Conservation (phyloP, 495 filamentous ascomycete species). For the Baudoinia panamericana region DNA sequence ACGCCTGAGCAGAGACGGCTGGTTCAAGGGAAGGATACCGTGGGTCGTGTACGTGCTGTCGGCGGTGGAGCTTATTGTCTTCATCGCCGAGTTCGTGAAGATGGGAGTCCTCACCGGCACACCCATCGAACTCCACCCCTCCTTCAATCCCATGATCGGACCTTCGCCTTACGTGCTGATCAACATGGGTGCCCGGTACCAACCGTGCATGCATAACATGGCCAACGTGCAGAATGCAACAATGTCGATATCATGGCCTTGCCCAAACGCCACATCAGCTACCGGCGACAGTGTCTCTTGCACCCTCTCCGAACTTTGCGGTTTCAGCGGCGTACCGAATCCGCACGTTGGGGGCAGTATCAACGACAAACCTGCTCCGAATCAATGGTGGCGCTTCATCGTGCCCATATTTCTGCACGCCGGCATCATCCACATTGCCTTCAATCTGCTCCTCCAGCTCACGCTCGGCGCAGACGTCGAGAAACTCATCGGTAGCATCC, state of each 20-base stretch:
- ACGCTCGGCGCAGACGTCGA: slow-evolving; percentile 86
- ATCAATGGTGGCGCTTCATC: slow-evolving; percentile 97
- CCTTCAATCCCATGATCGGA: slow-evolving; percentile 93
- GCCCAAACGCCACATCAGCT: slow-evolving; percentile 56
- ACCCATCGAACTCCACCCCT: slow-evolving; percentile 73
- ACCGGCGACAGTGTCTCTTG: slow-evolving; percentile 38
- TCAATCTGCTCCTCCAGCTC: slow-evolving; percentile 85
- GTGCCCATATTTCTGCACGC: slow-evolving; percentile 89
- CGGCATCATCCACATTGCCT: slow-evolving; percentile 83
- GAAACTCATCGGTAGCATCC: slow-evolving; percentile 65
- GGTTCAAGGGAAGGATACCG: slow-evolving; percentile 51
- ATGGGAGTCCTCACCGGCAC: slow-evolving; percentile 54
- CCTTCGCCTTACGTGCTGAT: slow-evolving; percentile 82
- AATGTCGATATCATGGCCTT: slow-evolving; percentile 47
- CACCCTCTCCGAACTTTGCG: slow-evolving; percentile 64
- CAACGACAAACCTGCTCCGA: slow-evolving; percentile 45
- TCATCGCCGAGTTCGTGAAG: slow-evolving; percentile 76
- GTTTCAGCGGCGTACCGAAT: slow-evolving; percentile 60
- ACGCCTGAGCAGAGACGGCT: slow-evolving; percentile 38
- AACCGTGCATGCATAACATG: slow-evolving; percentile 86
- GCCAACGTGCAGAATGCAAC: slow-evolving; percentile 48
- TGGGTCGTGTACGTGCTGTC: slow-evolving; percentile 77
- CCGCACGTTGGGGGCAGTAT: slow-evolving; percentile 34
- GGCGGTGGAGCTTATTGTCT: slow-evolving; percentile 66
- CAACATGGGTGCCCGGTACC: slow-evolving; percentile 89